A percentile compares a stretch with the other conserved stretches of the same genome.
phyloP scores from a whole-genome alignment of 495 filamentous ascomycete species.

The Aspergillus carlsbadensis region DNA sequence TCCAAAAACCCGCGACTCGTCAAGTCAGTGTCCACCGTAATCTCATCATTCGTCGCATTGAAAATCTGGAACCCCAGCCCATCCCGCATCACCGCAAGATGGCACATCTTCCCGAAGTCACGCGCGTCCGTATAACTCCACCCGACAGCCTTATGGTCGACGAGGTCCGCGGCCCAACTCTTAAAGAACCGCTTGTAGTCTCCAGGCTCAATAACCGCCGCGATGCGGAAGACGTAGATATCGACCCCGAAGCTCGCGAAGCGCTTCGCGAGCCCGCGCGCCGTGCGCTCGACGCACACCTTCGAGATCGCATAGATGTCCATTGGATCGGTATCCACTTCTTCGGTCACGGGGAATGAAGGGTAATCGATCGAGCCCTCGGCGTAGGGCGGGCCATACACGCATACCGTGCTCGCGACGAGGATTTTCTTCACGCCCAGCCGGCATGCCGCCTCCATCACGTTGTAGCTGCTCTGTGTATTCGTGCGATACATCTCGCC shows the following conservation, averaged over 20 bases:
- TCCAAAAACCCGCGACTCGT: conserved; percentile 47
- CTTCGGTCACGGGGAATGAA: conserved; percentile 56
- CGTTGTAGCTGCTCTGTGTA: conserved; percentile 53
- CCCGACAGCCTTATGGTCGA: conserved; percentile 50
- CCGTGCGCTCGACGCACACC: conserved; percentile 55
- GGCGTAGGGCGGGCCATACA: conserved; percentile 58
- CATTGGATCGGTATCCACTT: conserved; percentile 53
- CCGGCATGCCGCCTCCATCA: conserved; percentile 60
- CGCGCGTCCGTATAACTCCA: conserved; percentile 62
- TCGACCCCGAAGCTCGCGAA: conserved; percentile 42
- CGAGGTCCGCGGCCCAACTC: conserved; percentile 46
- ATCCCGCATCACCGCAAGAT: conserved; percentile 45
- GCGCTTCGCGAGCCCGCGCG: conserved; percentile 52
- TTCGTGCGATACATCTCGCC: conserved; percentile 58
- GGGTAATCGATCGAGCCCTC: conserved; percentile 56
- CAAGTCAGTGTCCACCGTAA: conserved; percentile 41
- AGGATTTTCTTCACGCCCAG: conserved; percentile 61
- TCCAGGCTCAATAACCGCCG: conserved; percentile 57
- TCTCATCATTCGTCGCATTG: conserved; percentile 61
- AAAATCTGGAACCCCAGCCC: conserved; percentile 60
- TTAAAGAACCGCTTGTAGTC: conserved; percentile 54
- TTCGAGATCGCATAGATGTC: conserved; percentile 61
- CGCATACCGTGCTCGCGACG: conserved; percentile 55
- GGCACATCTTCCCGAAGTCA: conserved; percentile 59
- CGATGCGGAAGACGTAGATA: conserved; percentile 60